These are phyloP conservation scores for Carex littledalei DNA, from an alignment of 176 grass and related monocot genomes.

Conservation along the genomic window DNA sequence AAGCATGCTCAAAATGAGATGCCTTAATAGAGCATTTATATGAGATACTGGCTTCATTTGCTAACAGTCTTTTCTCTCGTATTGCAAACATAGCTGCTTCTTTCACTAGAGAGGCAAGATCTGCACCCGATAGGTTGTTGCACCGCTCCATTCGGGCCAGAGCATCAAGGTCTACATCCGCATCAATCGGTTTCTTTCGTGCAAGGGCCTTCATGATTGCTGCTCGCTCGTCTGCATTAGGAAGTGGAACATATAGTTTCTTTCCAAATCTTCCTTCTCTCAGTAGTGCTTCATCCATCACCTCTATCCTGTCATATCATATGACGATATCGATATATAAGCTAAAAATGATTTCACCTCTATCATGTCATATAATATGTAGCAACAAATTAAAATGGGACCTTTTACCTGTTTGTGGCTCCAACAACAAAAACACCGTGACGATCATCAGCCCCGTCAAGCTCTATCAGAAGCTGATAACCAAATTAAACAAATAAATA, in stretches of 20 bases:
- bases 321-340: neutral
- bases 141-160: constrained; percentile 49
- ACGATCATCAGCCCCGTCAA: constrained; percentile 72
- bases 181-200: constrained; percentile 39
- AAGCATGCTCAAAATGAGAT: constrained; percentile 49
- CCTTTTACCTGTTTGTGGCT: constrained; percentile 78
- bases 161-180: constrained; percentile 40
- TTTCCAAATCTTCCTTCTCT: constrained; percentile 71
- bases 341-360: constrained; percentile 42
- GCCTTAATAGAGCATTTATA: constrained; percentile 29
- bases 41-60: constrained; percentile 30
- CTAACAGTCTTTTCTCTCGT: constrained; percentile 38
- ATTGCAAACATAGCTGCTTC: constrained; percentile 62
- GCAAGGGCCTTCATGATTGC: constrained; percentile 68
- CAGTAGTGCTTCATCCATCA: constrained; percentile 70
- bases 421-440: constrained; percentile 71
- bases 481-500: constrained; percentile 18
- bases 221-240: constrained; percentile 40
- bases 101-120: constrained; percentile 55
- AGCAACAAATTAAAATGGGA: neutral
- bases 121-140: constrained; percentile 58
- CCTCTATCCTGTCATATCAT: constrained; percentile 45
- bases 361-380: constrained; percentile 24
- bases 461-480: constrained; percentile 69
- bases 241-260: constrained; percentile 69